Evolutionary conservation across 257 asterid species (phyloP), one percentile per base, ranked within the genome.

Genomic region (Nyctanthes arbortristis): DNA sequence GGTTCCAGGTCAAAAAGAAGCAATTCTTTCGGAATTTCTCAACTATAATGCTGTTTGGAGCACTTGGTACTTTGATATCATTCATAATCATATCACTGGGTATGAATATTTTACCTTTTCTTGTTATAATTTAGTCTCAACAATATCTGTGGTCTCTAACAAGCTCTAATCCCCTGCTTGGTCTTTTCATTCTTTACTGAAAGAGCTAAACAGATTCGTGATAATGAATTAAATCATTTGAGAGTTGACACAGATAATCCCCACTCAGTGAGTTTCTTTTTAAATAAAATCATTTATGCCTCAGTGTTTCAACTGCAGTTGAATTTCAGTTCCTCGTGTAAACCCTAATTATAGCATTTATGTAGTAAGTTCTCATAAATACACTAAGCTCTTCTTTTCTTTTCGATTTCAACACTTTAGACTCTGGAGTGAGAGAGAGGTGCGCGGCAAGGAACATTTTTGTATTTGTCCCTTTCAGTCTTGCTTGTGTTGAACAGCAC

Each of bases 1-100:
- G 99, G 87, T 94, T 94, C 84, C 99, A 94, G 87, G 99, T 94
- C 49, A 94, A 94, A 78, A 94, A 94, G 97, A 94, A 94, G 75
- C 97, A 92, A 59, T 94, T 94, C 82, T 94, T 94, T 74, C 99
- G 96, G 85, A 94, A 94, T 85, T 91, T 94, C 85, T 81, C 85
- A 65, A 94, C 97, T 68, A 94, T 94, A 31, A 85, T 84, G 73
- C 78, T 94, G 85, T 94, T 89, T 75, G 99, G 97, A 56, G 99
- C 96, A 68, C 7, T 94, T 78, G 99, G 99, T 69, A 94, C 99
- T 72, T 52, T 94, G 86, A 91, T 94, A 81, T 94, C 99, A 75
- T 91, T 94, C 76, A 55, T 75, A 70, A 82, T 82, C 82, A 89
- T 94, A 79, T 91, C 99, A 66, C 66, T 89, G 59, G 97, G 99